Base-by-base conservation (phyloP, 2,329 filamentous ascomycete genomes). In the Monosporascus ibericus region DNA sequence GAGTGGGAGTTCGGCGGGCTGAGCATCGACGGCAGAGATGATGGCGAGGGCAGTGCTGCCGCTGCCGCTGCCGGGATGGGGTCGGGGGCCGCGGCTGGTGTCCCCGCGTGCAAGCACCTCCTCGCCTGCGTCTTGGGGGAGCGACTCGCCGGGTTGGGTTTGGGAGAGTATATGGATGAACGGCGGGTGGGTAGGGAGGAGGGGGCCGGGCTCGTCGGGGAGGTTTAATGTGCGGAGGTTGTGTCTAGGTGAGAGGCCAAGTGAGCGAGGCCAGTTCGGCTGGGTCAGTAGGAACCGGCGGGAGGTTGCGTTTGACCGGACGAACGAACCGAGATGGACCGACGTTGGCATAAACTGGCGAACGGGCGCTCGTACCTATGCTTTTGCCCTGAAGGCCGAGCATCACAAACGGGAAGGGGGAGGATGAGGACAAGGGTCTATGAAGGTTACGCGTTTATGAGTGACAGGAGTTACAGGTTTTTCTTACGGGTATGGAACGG, bases 41-140 rank as follows among this genome's bases (percentile, higher is more conserved):
- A 58, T 6, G 62, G 60, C 3, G 64, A 63, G 3, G 61, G 56
- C 1, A 64, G 60, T 34, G 30, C 9, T 5, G 30, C 30, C 30
- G 30, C 9, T 5, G 30, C 30, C 30, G 30, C 30, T 14, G 30
- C 11, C 5, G 9, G 58, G 55, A 37, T 20, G 30, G 22, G 37
- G 39, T n/a, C 40, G 49, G 47, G 18, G 17, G 8, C 11, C 14
- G 60, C 67, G 50, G 30, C 58, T 4, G 64, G 70, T 38, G 72
- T 79, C 53, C 80, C 83, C 61, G 88, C 71, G 51, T 99, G 92
- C 68, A 96, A 96, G 72, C 92, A 99, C 70, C 70, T 97, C 5
- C 78, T 97, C 17, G 92, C 92, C 1, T 95, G 89, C 67, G 70
- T 92, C 40, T 68, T 97, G 51, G 85, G 78, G 6, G 85, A 90